Evolutionary conservation across 176 grass and related monocot species (phyloP), one percentile per base, ranked within the genome.

Genomic region (Ananas comosus): DNA sequence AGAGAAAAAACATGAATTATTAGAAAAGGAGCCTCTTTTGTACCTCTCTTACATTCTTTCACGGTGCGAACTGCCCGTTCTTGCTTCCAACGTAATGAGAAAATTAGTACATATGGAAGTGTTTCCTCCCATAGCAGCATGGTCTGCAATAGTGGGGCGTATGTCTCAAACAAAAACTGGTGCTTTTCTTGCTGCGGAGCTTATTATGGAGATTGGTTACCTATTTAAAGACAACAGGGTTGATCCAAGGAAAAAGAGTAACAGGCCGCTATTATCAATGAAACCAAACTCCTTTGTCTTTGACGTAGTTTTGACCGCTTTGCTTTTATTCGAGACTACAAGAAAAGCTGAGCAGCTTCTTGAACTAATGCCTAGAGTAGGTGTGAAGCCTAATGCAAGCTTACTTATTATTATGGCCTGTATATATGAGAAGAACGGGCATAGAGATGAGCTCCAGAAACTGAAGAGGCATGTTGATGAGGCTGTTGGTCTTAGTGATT

Each of bases 381-480:
- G 76, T 14, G 77, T 89, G 71, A 91, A 79, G 70, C 89, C 93
- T 53, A 81, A 89, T 72, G 74, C 63, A 9, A 80, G 72, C 18
- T 72, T 90, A 64, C 51, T 96, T 65, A 76, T 90, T 85, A 72
- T 86, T 21, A 92, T 96, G 86, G 88, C 89, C 56, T 49, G 61
- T 67, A 78, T 92, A 83, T 92, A 96, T 77, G 89, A 92, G 69
- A 92, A 86, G 49, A 92, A 96, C 81, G 89, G 86, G 12, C 88
- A 64, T 67, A 92, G 77, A 72, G 73, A 90, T 85, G 89, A 92
- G 74, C 69, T 96, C 72, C 80, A 27, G 59, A 96, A 81, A 73
- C 71, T 96, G 70, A 92, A 85, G 77, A 70, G 81, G 79, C 83
- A 92, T 92, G 76, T 96, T 49, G 79, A 90, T 64, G 76, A 87